These are phyloP conservation scores for Sarcocystis neurona DNA, from an alignment of 169 alveolate species.

Conservation along the genomic window DNA sequence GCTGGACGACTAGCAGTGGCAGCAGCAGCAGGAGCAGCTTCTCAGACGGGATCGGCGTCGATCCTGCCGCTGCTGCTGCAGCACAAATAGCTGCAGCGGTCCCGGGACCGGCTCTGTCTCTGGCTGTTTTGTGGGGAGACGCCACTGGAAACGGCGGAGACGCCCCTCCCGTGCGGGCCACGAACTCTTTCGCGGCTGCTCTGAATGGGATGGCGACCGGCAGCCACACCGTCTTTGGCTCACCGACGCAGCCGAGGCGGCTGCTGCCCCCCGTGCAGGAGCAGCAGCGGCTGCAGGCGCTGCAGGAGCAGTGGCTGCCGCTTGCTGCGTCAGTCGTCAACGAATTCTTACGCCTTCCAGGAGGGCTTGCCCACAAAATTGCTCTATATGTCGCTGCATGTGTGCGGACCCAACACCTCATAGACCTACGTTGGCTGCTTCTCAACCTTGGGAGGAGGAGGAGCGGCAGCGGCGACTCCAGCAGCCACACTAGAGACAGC, in stretches of 20 bases:
- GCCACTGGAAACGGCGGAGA: neutral
- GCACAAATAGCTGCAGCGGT: neutral
- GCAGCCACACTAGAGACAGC: too few relatives aligned
- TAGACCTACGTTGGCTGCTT: too few relatives aligned
- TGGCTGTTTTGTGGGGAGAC: neutral
- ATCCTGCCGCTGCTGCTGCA: neutral
- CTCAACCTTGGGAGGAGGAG: too few relatives aligned
- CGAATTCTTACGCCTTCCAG: neutral
- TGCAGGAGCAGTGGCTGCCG: neutral
- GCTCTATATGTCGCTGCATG: neutral
- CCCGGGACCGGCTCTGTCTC: neutral
- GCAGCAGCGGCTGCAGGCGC: neutral
- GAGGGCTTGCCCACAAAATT: slow-evolving; percentile 26
- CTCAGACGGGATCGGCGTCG: too few relatives aligned
- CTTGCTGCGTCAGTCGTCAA: neutral
- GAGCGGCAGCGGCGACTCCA: too few relatives aligned
- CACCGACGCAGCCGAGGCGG: too few relatives aligned
- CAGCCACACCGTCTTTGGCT: too few relatives aligned
- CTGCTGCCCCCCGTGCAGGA: neutral
- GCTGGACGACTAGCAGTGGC: too few relatives aligned
- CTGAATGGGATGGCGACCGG: too few relatives aligned
- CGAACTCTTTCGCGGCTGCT: too few relatives aligned
- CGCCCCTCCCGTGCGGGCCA: too few relatives aligned
- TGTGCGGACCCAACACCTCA: neutral
- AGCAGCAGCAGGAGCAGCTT: too few relatives aligned